Percentiles rank a stretch among this genome's conserved stretches.
Conservation (phyloP, 2,329 filamentous ascomycete species). For the Fusarium lyarnte region DNA sequence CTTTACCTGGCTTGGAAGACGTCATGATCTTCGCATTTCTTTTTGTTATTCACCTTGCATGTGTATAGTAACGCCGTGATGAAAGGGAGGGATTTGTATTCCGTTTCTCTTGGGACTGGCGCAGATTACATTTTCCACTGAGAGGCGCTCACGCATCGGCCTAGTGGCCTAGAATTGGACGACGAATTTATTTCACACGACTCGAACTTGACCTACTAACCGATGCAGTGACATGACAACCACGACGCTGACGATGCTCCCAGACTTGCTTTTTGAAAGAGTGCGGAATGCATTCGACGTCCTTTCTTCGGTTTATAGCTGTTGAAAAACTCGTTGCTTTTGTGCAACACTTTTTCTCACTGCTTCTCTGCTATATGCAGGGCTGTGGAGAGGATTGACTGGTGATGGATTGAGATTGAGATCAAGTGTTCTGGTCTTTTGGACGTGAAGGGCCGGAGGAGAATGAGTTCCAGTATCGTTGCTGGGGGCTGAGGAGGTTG, state of each 20-base stretch:
- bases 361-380: slow-evolving; percentile 57
- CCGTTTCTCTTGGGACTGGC: slow-evolving; percentile 16
- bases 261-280: not conserved
- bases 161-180: slow-evolving; percentile 42
- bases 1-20: slow-evolving; percentile 9
- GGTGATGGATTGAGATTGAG: not conserved
- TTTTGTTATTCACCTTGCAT: slow-evolving; percentile 3
- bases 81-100: slow-evolving; percentile 6
- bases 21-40: not conserved
- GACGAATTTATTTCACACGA: slow-evolving; percentile 29
- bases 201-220: slow-evolving; percentile 41
- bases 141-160: slow-evolving; percentile 19
- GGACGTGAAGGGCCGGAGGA: not conserved
- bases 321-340: slow-evolving; percentile 33
- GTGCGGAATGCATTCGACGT: slow-evolving; percentile 2
- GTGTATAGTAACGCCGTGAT: slow-evolving; percentile 43
- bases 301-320: slow-evolving; percentile 26
- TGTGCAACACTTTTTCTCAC: slow-evolving; percentile 59
- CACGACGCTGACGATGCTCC: not conserved
- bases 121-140: not conserved
- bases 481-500: not conserved
- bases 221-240: slow-evolving; percentile 42
- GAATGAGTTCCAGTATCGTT: not conserved
- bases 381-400: slow-evolving; percentile 59
- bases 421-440: too few relatives aligned